A percentile compares a stretch with the other conserved stretches of the same genome.
These are phyloP conservation scores for Coniochaeta sp. DNA, from an alignment of 2,329 filamentous ascomycete species.

Conservation along the genomic window DNA sequence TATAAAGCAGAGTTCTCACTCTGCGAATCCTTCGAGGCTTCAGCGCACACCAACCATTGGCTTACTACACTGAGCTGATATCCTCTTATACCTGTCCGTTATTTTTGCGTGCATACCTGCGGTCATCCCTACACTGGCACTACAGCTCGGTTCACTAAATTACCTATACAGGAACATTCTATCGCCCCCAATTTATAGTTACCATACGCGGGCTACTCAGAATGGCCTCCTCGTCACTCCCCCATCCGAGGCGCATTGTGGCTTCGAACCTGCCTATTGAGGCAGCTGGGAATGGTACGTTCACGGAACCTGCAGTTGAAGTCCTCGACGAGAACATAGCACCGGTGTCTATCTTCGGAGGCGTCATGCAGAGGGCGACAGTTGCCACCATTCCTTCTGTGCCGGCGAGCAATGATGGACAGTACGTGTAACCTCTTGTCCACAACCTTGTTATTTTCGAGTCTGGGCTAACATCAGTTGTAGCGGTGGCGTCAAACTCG, in stretches of 20 bases:
- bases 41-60: neutral
- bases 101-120: neutral
- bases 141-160: neutral
- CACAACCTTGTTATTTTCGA: neutral
- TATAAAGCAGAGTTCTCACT: neutral
- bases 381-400: conserved; percentile 3
- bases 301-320: conserved; percentile 2
- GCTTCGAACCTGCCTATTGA: neutral
- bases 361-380: neutral
- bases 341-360: neutral
- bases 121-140: neutral
- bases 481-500: conserved; percentile 17
- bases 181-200: neutral
- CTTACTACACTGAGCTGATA: neutral
- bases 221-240: neutral
- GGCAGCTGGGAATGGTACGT: neutral
- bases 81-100: neutral
- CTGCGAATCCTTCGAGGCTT: neutral
- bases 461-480: neutral
- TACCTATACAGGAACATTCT: neutral
- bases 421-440: conserved; percentile 15
- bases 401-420: conserved; percentile 19
- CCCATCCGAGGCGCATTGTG: neutral
- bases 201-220: neutral
- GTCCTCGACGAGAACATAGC: neutral